Evolutionary conservation across 495 filamentous ascomycete genomes (phyloP).

Genomic region (Neurospora sp.): DNA sequence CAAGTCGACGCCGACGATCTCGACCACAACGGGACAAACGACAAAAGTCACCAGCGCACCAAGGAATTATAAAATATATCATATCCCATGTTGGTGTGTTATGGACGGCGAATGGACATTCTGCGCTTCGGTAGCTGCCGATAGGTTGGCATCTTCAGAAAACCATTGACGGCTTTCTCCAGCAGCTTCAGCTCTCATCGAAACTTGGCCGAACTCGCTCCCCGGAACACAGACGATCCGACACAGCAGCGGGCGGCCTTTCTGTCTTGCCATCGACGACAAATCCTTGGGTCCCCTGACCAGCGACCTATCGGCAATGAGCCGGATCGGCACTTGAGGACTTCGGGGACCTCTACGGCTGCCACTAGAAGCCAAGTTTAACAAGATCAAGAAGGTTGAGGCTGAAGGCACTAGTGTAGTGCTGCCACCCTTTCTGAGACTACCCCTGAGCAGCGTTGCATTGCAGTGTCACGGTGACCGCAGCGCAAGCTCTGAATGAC

Average conservation of each 20-base stretch:
- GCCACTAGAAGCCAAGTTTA: constrained; percentile 69
- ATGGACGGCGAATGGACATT: not conserved
- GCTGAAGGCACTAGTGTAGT: constrained; percentile 53
- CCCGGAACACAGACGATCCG: not conserved
- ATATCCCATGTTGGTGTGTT: not conserved
- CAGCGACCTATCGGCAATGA: not conserved
- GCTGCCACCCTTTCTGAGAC: not conserved
- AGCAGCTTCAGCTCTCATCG: not conserved
- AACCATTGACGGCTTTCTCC: not conserved
- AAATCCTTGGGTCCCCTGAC: not conserved
- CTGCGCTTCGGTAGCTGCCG: not conserved
- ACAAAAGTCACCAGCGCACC: not conserved
- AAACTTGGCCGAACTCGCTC: not conserved
- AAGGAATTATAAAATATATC: not conserved
- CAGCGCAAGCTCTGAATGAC: not conserved
- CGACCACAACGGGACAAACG: not conserved
- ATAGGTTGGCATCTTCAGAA: not conserved
- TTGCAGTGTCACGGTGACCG: not conserved
- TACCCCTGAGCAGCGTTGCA: not conserved
- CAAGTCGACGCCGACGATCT: not conserved
- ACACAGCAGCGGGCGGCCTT: not conserved
- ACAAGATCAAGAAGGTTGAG: constrained; percentile 84
- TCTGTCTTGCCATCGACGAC: not conserved
- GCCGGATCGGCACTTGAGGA: not conserved
- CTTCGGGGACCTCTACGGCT: not conserved